A percentile compares a stretch with the other conserved stretches of the same genome.
Conservation (phyloP, 352 stramenopile genomes). For the Globisporangium cylindrosporum region DNA sequence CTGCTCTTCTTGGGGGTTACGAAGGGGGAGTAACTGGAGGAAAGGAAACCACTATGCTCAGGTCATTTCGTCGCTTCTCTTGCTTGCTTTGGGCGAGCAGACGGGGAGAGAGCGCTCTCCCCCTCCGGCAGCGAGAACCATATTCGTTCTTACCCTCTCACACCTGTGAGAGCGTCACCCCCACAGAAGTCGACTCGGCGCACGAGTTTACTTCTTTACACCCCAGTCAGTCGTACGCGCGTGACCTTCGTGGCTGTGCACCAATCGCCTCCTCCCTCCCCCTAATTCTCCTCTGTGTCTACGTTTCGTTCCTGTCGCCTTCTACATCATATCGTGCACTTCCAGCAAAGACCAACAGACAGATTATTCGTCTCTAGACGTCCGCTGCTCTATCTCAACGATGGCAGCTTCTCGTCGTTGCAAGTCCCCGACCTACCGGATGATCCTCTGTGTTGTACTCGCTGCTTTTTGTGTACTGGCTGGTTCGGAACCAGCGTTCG, state of each 20-base stretch:
- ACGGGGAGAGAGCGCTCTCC: neutral
- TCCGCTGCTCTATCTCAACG: neutral
- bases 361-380: neutral
- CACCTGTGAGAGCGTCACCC: slow-evolving; percentile 10
- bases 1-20: neutral
- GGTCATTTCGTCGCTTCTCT: neutral
- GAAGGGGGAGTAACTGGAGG: neutral
- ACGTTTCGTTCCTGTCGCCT: neutral
- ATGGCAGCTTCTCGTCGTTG: neutral
- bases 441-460: neutral
- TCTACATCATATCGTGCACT: neutral
- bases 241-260: neutral
- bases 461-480: neutral
- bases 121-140: neutral
- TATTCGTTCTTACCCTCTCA: slow-evolving; percentile 15
- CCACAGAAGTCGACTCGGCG: slow-evolving; percentile 4
- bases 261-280: neutral
- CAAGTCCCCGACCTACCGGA: neutral
- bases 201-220: slow-evolving; percentile 15
- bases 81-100: neutral
- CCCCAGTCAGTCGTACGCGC: neutral
- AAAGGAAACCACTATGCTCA: neutral
- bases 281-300: neutral
- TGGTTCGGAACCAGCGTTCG: neutral
- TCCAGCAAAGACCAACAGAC: neutral